Evolutionary conservation across 768 basidiomycete species (phyloP).

Genomic region (Cyclocybe cylindracea): DNA sequence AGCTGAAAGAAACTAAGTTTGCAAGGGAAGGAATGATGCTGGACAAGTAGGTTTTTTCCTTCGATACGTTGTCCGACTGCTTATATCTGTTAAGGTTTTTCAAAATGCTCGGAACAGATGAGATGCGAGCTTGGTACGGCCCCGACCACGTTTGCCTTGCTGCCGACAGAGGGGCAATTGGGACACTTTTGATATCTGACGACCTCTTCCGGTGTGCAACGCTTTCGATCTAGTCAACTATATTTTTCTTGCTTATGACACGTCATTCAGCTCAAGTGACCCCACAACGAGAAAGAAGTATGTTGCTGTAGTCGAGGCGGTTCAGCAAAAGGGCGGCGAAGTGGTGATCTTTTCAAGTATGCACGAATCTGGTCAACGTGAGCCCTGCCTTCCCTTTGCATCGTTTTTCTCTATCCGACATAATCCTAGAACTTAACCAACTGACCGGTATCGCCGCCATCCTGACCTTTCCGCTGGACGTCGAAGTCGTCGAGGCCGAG

Average conservation of each 20-base stretch:
- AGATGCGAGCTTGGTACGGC: slow-evolving; percentile 98
- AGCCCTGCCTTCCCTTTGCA: slow-evolving; percentile 30
- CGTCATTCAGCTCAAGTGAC: slow-evolving; percentile 67
- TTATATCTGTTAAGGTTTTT: slow-evolving; percentile 67
- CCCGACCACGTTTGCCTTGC: slow-evolving; percentile 92
- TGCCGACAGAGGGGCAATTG: slow-evolving; percentile 90
- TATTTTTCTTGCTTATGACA: background rate
- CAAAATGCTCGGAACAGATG: slow-evolving; percentile 94
- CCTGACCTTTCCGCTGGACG: slow-evolving; percentile 91
- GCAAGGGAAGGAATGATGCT: slow-evolving; percentile 90
- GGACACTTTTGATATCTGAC: slow-evolving; percentile 93
- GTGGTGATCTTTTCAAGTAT: slow-evolving; percentile 98
- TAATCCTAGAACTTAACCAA: slow-evolving; percentile 82
- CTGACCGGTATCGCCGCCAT: slow-evolving; percentile 95
- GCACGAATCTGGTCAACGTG: slow-evolving; percentile 99
- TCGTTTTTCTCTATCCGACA: slow-evolving; percentile 3
- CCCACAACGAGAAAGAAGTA: slow-evolving; percentile 78
- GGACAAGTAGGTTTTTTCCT: slow-evolving; percentile 60
- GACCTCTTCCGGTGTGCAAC: slow-evolving; percentile 76
- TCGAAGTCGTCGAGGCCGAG: slow-evolving; percentile 94
- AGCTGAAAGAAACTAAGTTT: slow-evolving; percentile 94
- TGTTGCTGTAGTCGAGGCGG: slow-evolving; percentile 85
- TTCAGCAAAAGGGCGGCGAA: slow-evolving; percentile 87
- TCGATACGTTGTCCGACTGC: background rate
- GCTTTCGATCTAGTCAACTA: no score